Conservation (phyloP, 495 filamentous ascomycete genomes). For the Corynascus novoguineensis region DNA sequence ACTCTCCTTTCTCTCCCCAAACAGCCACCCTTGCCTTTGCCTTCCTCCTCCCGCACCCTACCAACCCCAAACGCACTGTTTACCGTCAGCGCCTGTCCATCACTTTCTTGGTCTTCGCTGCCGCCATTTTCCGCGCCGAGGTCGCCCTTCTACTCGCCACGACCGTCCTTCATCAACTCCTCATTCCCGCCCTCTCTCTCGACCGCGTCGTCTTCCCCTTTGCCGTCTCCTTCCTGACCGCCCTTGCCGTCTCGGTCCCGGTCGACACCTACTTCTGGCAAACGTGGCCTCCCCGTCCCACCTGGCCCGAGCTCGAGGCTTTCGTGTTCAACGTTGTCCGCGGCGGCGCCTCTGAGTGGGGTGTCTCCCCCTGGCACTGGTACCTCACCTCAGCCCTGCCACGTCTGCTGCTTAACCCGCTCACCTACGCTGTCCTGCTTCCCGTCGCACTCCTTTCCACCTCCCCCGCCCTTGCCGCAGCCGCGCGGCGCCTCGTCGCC, state of each 20-base stretch:
- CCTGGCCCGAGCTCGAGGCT: slow-evolving; percentile 87
- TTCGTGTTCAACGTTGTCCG: slow-evolving; percentile 91
- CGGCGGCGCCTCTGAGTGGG: slow-evolving; percentile 75
- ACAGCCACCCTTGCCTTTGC: slow-evolving; percentile 61
- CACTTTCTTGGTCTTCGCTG: slow-evolving; percentile 71
- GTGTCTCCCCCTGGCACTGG: slow-evolving; percentile 73
- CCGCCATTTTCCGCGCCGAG: slow-evolving; percentile 84
- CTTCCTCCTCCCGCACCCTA: slow-evolving; percentile 56
- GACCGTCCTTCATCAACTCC: slow-evolving; percentile 52
- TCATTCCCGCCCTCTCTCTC: slow-evolving; percentile 51
- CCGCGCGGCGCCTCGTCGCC: slow-evolving; percentile 50
- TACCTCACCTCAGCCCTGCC: slow-evolving; percentile 81
- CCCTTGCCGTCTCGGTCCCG: slow-evolving; percentile 60
- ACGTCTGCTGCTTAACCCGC: slow-evolving; percentile 75
- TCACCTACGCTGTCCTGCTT: slow-evolving; percentile 56
- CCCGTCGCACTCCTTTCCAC: slow-evolving; percentile 59
- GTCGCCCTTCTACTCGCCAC: slow-evolving; percentile 71
- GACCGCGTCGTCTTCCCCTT: slow-evolving; percentile 62
- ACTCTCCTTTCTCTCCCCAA: not conserved
- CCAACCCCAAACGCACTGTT: slow-evolving; percentile 27
- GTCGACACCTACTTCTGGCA: slow-evolving; percentile 95
- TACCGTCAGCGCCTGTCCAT: slow-evolving; percentile 53
- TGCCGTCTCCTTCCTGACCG: slow-evolving; percentile 53
- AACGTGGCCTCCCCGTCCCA: slow-evolving; percentile 52
- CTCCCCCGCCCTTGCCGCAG: slow-evolving; percentile 40